These are phyloP conservation scores for Dioscorea cayenensis DNA, from an alignment of 116 monocot species.

Conservation along the genomic window DNA sequence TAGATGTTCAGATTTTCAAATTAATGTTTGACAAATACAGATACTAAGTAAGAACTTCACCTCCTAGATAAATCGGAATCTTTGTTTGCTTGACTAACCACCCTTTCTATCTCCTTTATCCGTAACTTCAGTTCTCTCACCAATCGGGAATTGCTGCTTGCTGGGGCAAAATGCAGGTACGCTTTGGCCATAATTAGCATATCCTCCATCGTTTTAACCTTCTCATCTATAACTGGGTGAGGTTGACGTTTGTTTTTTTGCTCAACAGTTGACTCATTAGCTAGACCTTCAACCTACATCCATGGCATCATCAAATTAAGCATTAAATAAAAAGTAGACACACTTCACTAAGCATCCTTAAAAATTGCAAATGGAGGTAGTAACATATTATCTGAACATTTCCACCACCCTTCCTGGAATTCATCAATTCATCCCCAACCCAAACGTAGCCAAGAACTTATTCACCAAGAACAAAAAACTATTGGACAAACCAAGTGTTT, in stretches of 20 bases:
- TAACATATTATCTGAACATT: too few relatives aligned
- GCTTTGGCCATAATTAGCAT: constrained; percentile 76
- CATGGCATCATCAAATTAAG: background rate
- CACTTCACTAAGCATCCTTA: too few relatives aligned
- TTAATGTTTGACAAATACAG: background rate
- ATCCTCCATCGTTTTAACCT: constrained; percentile 70
- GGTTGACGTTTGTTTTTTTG: constrained; percentile 2
- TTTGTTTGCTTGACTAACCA: constrained; percentile 45
- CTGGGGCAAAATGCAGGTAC: constrained; percentile 63
- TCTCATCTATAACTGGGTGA: constrained; percentile 32
- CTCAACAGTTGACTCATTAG: background rate
- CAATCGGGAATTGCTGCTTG: constrained; percentile 63
- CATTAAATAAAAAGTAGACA: too few relatives aligned
- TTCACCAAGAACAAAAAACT: too few relatives aligned
- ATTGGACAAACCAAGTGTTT: too few relatives aligned
- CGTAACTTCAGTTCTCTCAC: constrained; percentile 73
- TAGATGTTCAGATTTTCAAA: background rate
- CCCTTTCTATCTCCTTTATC: constrained; percentile 68
- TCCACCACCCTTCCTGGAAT: too few relatives aligned
- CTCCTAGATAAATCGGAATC: constrained; percentile 50
- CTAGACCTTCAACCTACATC: constrained; percentile 1
- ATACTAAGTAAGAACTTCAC: constrained; percentile 20
- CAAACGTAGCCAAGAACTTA: too few relatives aligned
- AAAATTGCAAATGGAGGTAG: too few relatives aligned
- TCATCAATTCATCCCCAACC: too few relatives aligned